Evolutionary conservation across 768 basidiomycete species (phyloP), one percentile per base, ranked within the genome.

Genomic region (Boletus rubescentipes): DNA sequence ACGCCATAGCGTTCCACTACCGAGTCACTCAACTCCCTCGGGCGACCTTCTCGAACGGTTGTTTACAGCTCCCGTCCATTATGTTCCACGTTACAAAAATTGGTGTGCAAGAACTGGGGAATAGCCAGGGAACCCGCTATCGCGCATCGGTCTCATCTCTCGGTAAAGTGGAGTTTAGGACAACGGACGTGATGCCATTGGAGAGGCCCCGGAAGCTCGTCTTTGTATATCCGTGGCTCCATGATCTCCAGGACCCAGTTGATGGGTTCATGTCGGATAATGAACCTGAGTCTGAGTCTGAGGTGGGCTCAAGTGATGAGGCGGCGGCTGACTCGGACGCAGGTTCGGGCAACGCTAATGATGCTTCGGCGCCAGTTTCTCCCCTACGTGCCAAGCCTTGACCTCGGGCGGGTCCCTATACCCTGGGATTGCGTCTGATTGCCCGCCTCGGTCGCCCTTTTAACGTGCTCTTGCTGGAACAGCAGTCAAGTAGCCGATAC

Each of bases 201-300:
- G 18, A 5, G 5, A 5, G 4, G 12, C 50, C 45, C 1, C 41
- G 42, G 7, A 41, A 40, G 14, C 40, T 51, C 1, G 12, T 51
- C 5, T 53, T 60, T 9, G 53, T 58, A 3, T 29, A 55, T 16
- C 60, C 58, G 0, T 59, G 60, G 57, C 14, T 59, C 32, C 50
- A 15, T n/a, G 54, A 54, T 41, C 37, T 61, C 16, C 2, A 30
- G 2, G 42, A 35, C 16, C 34, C 14, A 2, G 30, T n/a, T 10
- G 51, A 46, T 26, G 41, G 14, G 3, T 35, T 31, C 12, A 26
- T 12, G 6, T 30, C 9, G 9, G 40, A 43, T 4, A 46, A 47
- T 5, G 46, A 31, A 5, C 2, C 1, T 10, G 51, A 53, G 15
- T 30, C 2, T 5, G 47, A 44, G 11, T 49, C 36, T 4, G 21